Conservation (phyloP, 257 asterid species). For the Solanum bukasovii region DNA sequence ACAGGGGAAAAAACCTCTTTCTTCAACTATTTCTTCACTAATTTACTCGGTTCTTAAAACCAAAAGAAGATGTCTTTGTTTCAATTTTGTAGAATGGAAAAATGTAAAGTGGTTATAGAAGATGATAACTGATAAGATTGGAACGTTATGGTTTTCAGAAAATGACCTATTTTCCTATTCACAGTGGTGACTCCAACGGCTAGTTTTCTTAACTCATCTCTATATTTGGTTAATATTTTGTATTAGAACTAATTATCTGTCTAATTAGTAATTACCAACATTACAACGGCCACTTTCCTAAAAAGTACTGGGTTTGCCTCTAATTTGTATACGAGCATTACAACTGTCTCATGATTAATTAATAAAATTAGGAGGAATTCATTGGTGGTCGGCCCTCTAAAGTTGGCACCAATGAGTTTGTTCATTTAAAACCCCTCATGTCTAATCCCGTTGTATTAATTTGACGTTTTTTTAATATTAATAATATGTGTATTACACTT, state of each 20-base stretch:
- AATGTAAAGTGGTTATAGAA: neutral
- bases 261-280: neutral
- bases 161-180: neutral
- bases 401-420: too few species aligned
- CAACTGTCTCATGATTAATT: too few species aligned
- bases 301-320: neutral
- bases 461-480: too few species aligned
- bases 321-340: too few species aligned
- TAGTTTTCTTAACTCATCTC: neutral
- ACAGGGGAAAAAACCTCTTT: neutral
- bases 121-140: neutral
- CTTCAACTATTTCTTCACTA: neutral
- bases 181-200: conserved; percentile 11
- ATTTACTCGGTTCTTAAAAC: neutral
- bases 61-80: neutral
- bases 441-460: too few species aligned
- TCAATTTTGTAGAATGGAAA: neutral
- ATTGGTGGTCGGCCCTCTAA: too few species aligned
- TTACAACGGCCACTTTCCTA: neutral
- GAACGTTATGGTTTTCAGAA: neutral
- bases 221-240: neutral
- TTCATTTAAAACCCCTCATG: too few species aligned
- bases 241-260: neutral
- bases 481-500: too few species aligned
- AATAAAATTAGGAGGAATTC: too few species aligned